Evolutionary conservation across 345 rosid genomes (phyloP).

Genomic region (Linum usitatissimum): DNA sequence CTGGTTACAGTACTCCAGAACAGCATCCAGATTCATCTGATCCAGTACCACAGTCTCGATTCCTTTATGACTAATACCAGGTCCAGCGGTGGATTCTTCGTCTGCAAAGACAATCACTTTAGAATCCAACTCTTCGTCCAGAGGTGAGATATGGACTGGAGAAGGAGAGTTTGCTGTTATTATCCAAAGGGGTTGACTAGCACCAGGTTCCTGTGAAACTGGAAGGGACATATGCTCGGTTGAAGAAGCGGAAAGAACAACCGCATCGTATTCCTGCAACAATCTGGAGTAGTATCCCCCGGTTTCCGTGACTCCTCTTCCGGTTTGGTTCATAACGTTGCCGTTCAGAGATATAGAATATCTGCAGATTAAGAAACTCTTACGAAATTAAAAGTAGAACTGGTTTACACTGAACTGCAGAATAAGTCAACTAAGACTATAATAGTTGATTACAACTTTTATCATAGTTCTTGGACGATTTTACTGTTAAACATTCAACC

Average conservation of each 20-base stretch:
- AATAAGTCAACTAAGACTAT: background rate
- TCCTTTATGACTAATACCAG: conserved; percentile 22
- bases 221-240: conserved; percentile 25
- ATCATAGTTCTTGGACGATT: no score
- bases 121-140: conserved; percentile 25
- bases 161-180: conserved; percentile 27
- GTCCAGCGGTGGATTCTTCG: conserved; percentile 19
- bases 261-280: conserved; percentile 63
- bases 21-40: conserved; percentile 28
- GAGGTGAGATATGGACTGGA: conserved; percentile 18
- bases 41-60: conserved; percentile 42
- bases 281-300: conserved; percentile 71
- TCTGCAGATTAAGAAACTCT: conserved; percentile 25
- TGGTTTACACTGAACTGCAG: background rate
- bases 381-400: background rate
- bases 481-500: background rate
- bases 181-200: conserved; percentile 48
- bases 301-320: conserved; percentile 37
- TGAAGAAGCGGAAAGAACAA: conserved; percentile 44
- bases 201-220: conserved; percentile 47
- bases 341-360: conserved; percentile 68
- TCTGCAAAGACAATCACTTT: conserved; percentile 33
- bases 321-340: conserved; percentile 38
- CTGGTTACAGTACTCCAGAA: conserved; percentile 41
- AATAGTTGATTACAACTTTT: no score